Percentiles rank a stretch among this genome's conserved stretches.
phyloP scores from a whole-genome alignment of 2,329 filamentous ascomycete species.

The Aspergillus pseudonomiae region DNA sequence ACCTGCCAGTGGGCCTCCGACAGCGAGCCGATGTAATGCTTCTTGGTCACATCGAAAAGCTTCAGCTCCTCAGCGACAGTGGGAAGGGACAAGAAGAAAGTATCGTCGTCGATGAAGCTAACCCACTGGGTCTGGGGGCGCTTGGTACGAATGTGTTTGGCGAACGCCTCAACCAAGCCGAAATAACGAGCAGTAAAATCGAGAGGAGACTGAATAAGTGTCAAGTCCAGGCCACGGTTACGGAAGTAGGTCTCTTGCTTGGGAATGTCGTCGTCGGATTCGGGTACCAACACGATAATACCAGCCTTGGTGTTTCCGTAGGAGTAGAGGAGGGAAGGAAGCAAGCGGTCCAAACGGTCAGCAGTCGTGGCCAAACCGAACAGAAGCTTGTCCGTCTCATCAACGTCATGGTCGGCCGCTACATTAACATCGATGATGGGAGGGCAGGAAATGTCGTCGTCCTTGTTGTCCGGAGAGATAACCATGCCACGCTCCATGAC shows the following conservation, averaged over 20 bases:
- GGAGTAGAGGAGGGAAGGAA: slow-evolving; percentile 46
- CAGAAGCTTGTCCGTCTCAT: slow-evolving; percentile 45
- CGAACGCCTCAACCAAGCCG: slow-evolving; percentile 45
- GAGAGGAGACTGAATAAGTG: slow-evolving; percentile 42
- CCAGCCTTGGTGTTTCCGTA: slow-evolving; percentile 46
- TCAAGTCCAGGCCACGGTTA: slow-evolving; percentile 45
- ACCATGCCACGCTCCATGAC: slow-evolving; percentile 44
- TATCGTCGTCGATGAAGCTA: slow-evolving; percentile 49
- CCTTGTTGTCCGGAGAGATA: slow-evolving; percentile 36
- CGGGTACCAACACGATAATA: slow-evolving; percentile 45
- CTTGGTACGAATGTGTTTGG: slow-evolving; percentile 40
- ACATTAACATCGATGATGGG: slow-evolving; percentile 45
- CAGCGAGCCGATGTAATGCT: slow-evolving; percentile 47
- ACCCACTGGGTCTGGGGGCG: slow-evolving; percentile 47
- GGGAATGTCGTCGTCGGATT: slow-evolving; percentile 43
- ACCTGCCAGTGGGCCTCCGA: slow-evolving; percentile 50
- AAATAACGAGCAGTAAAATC: slow-evolving; percentile 49
- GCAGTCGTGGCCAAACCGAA: slow-evolving; percentile 48
- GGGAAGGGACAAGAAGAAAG: slow-evolving; percentile 46
- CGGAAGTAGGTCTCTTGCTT: slow-evolving; percentile 47
- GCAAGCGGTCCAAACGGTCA: slow-evolving; percentile 44
- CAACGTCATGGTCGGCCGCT: slow-evolving; percentile 41
- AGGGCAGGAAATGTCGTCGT: slow-evolving; percentile 40
- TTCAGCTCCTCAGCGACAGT: slow-evolving; percentile 43
- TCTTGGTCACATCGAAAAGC: slow-evolving; percentile 42